Conservation (phyloP, 257 asterid species). For the Ballota nigra region DNA sequence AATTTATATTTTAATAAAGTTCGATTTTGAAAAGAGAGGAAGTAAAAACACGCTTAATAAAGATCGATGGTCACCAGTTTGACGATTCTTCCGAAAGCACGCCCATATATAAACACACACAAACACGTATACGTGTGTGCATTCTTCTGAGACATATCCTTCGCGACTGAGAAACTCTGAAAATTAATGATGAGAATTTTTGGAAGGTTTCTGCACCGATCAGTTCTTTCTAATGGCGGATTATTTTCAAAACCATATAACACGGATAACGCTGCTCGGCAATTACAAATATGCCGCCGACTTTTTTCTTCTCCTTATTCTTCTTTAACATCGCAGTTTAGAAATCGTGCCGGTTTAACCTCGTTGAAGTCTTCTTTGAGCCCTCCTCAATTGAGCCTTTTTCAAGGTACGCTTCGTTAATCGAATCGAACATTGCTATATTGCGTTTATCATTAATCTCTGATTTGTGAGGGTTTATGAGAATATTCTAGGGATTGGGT, state of each 20-base stretch:
- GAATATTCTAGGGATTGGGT: background rate
- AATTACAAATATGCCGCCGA: slow-evolving; percentile 30
- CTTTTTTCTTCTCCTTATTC: slow-evolving; percentile 23
- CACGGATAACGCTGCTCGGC: slow-evolving; percentile 13
- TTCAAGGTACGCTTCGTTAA: slow-evolving; percentile 35
- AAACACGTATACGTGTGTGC: background rate
- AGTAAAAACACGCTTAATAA: background rate
- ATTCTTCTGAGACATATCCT: background rate
- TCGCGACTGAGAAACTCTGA: background rate
- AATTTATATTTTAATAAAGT: background rate
- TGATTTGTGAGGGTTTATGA: background rate
- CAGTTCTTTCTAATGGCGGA: slow-evolving; percentile 29
- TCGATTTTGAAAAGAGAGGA: background rate
- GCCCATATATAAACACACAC: background rate
- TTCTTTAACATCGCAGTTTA: slow-evolving; percentile 21
- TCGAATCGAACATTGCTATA: background rate
- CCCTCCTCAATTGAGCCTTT: slow-evolving; percentile 24
- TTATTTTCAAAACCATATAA: slow-evolving; percentile 26
- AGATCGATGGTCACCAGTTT: background rate
- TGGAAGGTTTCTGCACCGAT: slow-evolving; percentile 37
- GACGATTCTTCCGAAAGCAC: background rate
- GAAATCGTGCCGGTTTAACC: slow-evolving; percentile 20
- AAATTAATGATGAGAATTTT: slow-evolving; percentile 39
- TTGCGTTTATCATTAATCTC: background rate
- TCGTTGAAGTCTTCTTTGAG: slow-evolving; percentile 30